Base-by-base conservation (phyloP, 2,329 filamentous ascomycete species). In the Aureobasidium musti region DNA sequence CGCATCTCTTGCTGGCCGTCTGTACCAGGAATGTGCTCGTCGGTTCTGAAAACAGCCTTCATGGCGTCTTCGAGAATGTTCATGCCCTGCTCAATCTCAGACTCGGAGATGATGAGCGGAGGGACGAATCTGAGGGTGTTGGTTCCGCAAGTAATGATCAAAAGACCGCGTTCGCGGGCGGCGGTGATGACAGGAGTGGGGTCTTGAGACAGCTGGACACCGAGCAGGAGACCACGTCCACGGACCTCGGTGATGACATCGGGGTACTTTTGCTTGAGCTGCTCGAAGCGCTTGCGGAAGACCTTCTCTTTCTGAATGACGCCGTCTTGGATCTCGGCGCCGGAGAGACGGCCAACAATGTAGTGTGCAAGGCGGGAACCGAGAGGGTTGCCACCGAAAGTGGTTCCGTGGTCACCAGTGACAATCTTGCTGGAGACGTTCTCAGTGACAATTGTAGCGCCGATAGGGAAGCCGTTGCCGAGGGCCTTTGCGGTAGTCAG, bases 401-500 rank as follows among this genome's bases (percentile, higher is more conserved):
- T 97, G 19, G 93, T 97, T 59, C 93, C 93, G 79, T 97, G 93
- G 77, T 97, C 93, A 67, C 93, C 91, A 39, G 84, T 83, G 71
- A 87, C 83, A 73, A 89, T 87, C 75, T 88, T 87, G 63, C 88
- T 84, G 33, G 87, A 88, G 1, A 96, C 91, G 28, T 83, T 81
- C 65, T 85, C 84, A 17, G 85, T 87, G 33, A 89, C 82, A 61
- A 89, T 85, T 5, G 90, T 91, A 7, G 95, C 95, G 60, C 92
- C 95, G 71, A 99, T 93, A 56, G 95, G 95, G 78, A 97, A 94
- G 5, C 95, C 95, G 74, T 99, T 99, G 19, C 95, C 95, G 2
- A 99, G 87, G 0, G 95, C 95, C 82, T 99, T 99, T 67, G 95
- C 95, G 0, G 91, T 94, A 17, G 94, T 97, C 70, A 99, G 80